A percentile compares a stretch with the other conserved stretches of the same genome.
Evolutionary conservation across 352 stramenopile species (phyloP).

Genomic region (Phytophthora nicotianae): DNA sequence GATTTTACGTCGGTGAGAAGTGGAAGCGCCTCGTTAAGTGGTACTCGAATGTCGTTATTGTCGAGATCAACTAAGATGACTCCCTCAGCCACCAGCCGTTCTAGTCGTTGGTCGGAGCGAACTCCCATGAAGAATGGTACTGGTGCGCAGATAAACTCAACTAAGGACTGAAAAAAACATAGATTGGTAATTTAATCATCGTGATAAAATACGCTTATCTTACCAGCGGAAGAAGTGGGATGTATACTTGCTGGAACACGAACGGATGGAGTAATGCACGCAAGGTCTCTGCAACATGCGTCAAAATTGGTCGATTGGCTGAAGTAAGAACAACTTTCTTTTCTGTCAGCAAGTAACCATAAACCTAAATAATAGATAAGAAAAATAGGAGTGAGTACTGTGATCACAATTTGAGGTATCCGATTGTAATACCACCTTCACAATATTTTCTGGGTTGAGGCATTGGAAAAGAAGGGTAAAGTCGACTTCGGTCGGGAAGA

Average conservation of each 20-base stretch:
- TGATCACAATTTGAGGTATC: neutral
- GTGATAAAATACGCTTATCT: neutral
- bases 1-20: constrained; percentile 58
- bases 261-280: constrained; percentile 67
- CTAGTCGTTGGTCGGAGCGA: constrained; percentile 42
- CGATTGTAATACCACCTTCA: constrained; percentile 48
- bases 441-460: constrained; percentile 64
- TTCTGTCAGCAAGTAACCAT: constrained; percentile 65
- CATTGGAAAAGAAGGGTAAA: constrained; percentile 78
- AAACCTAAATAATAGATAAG: constrained; percentile 35
- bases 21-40: constrained; percentile 50
- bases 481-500: constrained; percentile 64
- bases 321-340: constrained; percentile 74
- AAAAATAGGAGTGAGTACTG: constrained; percentile 6
- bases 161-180: constrained; percentile 40
- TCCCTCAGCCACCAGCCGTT: constrained; percentile 53
- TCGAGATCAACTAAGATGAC: constrained; percentile 76
- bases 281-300: constrained; percentile 67
- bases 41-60: constrained; percentile 60
- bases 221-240: constrained; percentile 72
- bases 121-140: constrained; percentile 86
- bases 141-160: constrained; percentile 75
- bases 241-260: constrained; percentile 78
- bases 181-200: too few relatives aligned
- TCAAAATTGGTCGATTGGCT: constrained; percentile 61